Evolutionary conservation across 1,139 yeast species (phyloP).

Genomic region (Yarrowia galli): DNA sequence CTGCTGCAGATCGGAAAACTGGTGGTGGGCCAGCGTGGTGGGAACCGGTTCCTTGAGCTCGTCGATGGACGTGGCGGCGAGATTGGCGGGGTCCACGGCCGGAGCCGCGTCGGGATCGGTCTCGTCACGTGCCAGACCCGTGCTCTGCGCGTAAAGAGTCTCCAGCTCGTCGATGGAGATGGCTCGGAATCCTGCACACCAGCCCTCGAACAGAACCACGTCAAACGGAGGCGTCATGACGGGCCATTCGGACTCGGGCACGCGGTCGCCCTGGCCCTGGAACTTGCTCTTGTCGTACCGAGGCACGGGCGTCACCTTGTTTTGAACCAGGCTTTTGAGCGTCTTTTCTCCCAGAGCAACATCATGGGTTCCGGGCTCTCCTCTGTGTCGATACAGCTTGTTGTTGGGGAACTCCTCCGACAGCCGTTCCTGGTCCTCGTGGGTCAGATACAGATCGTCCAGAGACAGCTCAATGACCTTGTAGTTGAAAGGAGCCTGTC

Average conservation of each 20-base stretch:
- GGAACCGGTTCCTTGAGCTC: constrained; percentile 15
- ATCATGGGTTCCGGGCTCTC: constrained; percentile 96
- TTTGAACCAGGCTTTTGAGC: constrained; percentile 47
- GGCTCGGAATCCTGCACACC: constrained; percentile 85
- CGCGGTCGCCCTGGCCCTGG: constrained; percentile 81
- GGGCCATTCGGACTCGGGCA: constrained; percentile 47
- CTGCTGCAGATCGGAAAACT: constrained; percentile 51
- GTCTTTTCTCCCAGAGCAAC: constrained; percentile 53
- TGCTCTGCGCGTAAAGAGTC: constrained; percentile 12
- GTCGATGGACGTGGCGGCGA: neutral
- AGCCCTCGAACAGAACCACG: constrained; percentile 84
- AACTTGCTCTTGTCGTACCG: constrained; percentile 78
- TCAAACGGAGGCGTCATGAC: constrained; percentile 56
- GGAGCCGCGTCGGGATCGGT: constrained; percentile 37
- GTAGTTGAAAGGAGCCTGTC: constrained; percentile 53
- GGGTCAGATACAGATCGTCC: constrained; percentile 85
- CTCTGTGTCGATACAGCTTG: constrained; percentile 73
- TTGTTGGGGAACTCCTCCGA: constrained; percentile 57
- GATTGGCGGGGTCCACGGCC: constrained; percentile 37
- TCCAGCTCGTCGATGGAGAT: constrained; percentile 50
- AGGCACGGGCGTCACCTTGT: constrained; percentile 60
- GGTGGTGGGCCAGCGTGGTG: constrained; percentile 43
- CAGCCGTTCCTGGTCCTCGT: constrained; percentile 61
- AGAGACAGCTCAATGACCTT: constrained; percentile 69
- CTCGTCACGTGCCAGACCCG: constrained; percentile 22